Conservation (phyloP, 371 early-diverging fungal genomes). For the Vairimorpha necatrix region DNA sequence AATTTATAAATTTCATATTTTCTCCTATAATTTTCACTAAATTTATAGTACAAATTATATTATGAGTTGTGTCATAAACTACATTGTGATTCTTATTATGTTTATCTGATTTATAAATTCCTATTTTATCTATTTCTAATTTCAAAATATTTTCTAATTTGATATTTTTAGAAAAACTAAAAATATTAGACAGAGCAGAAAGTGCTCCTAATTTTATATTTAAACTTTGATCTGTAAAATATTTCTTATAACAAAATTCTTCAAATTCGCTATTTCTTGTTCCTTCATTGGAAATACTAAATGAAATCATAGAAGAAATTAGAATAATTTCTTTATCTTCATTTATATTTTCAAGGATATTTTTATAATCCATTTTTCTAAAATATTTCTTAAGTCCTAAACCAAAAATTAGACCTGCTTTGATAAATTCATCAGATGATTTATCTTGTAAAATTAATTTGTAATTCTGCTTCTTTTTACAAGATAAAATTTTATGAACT, state of each 20-base stretch:
- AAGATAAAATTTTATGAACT: neutral
- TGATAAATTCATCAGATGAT: conserved; percentile 3
- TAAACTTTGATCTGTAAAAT: neutral
- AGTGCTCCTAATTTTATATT: conserved; percentile 3
- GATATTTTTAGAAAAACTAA: conserved; percentile 9
- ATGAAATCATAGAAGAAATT: neutral
- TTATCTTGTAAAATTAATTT: neutral
- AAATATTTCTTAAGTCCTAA: conserved; percentile 16
- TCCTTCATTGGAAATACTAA: conserved; percentile 12
- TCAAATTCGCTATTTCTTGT: conserved; percentile 3
- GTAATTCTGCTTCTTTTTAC: neutral
- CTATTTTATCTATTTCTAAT: conserved; percentile 17
- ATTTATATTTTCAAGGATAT: neutral
- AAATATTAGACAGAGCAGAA: conserved; percentile 24
- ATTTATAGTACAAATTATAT: conserved; percentile 3
- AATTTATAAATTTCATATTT: conserved; percentile 6
- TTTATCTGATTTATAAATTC: conserved; percentile 14
- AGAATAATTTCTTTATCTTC: neutral
- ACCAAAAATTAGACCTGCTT: conserved; percentile 14
- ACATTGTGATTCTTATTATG: conserved; percentile 32
- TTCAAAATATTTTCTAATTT: neutral
- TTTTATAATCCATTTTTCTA: neutral
- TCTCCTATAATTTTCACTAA: conserved; percentile 8
- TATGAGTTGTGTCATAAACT: conserved; percentile 35
- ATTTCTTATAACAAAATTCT: neutral